phyloP scores from a whole-genome alignment of 1,284 basidiomycete genomes.

The Athelia sp. region DNA sequence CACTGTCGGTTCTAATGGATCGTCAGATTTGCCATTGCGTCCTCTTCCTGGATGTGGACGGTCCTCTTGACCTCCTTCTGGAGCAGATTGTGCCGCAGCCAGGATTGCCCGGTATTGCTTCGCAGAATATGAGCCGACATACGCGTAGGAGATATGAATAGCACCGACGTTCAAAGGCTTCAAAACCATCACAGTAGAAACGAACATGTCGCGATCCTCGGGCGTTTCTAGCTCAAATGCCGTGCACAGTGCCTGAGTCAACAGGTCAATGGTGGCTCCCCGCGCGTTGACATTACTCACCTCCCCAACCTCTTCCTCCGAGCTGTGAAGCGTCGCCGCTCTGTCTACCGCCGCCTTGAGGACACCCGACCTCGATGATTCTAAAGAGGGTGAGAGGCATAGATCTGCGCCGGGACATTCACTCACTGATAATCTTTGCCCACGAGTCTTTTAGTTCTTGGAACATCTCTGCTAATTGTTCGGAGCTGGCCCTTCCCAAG shows the following conservation, averaged over 20 bases:
- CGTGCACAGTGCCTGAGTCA: conserved; percentile 47
- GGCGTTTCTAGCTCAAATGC: conserved; percentile 52
- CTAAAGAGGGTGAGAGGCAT: conserved; percentile 2
- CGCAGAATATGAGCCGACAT: conserved; percentile 5
- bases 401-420: conserved; percentile 6
- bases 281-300: conserved; percentile 27
- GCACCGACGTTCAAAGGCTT: conserved; percentile 48
- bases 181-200: conserved; percentile 63
- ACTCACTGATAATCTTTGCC: conserved; percentile 50
- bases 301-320: conserved; percentile 39
- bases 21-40: conserved; percentile 10
- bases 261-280: conserved; percentile 3
- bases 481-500: conserved; percentile 50
- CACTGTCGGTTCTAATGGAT: conserved; percentile 58
- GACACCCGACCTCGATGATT: conserved; percentile 49
- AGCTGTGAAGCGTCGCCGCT: conserved; percentile 39
- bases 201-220: conserved; percentile 43
- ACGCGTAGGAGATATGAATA: conserved; percentile 27
- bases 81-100: background rate
- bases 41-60: conserved; percentile 1
- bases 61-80: background rate
- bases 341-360: conserved; percentile 72
- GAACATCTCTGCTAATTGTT: conserved; percentile 55
- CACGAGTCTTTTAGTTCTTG: conserved; percentile 50
- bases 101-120: conserved; percentile 32